Evolutionary conservation across 345 rosid genomes (phyloP), one percentile per base, ranked within the genome.

Genomic region (Hypericum androsaemum): DNA sequence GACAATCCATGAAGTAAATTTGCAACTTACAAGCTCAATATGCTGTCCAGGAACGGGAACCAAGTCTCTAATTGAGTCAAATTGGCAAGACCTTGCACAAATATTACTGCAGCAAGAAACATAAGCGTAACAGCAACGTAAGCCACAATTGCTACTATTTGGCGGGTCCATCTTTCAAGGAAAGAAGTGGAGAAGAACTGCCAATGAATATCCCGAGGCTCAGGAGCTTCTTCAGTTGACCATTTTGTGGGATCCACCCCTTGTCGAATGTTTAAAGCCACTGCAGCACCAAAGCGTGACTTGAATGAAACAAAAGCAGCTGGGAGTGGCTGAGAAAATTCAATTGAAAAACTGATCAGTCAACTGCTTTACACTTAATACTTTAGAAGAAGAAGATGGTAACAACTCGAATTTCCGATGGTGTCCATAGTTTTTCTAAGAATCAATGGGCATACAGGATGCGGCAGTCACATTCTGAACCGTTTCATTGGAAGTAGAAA

Each of bases 71-170:
- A 60, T 75, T 82, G 95, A 32, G 76, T 67, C 60, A 89, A 78
- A 74, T 89, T 79, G 57, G 97, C 78, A 58, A 89, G 94, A 67
- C 97, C 90, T 77, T 89, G 97, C 57, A 84, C 97, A 50, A 86
- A 22, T 45, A 73, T 75, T 64, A 89, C 95, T 16, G 97, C 95
- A 53, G 77, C 22, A 73, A 89, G 52, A 72, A 82, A 89, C 38
- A 86, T 64, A 67, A 86, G 60, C 2, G 83, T 76, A n/a, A 84
- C 67, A 67, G 80, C 71, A 43, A 72, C 39, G 57, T 37, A 86
- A 15, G 84, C 78, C 43, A 74, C 70, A 46, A 64, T 58, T n/a
- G 73, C 94, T 51, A 63, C 74, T 53, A 84, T 64, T 59, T 73
- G 77, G 60, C 62, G 76, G 60, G 81, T 71, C 95, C 95, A 86